Base-by-base conservation (phyloP, 2,329 filamentous ascomycete species). In the Podosphaera xanthii region DNA sequence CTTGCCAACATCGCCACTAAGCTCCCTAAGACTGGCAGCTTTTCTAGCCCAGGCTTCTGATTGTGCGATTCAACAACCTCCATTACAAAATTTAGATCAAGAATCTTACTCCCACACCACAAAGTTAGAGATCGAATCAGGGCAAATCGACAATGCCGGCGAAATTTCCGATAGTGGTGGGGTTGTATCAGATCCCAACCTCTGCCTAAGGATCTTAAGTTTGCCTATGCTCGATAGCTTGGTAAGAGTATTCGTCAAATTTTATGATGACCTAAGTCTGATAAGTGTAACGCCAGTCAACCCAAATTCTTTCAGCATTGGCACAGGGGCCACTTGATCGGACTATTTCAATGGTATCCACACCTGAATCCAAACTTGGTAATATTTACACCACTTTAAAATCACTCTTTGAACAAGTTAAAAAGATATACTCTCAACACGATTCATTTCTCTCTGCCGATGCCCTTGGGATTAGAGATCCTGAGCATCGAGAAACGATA, bases 381-480 rank as follows among this genome's bases (percentile, higher is more conserved):
- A 77, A 82, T 67, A 77, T 79, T n/a, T 83, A 82, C 68, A 73
- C 74, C 3, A 79, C 77, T 1, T 72, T 83, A 66, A 79, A 80
- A 64, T 78, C 76, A 3, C 71, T 82, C 6, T 83, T 83, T 63
- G 78, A 82, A 61, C 78, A 82, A 62, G 81, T 78, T 0, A 81
- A 82, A 62, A 76, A 79, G 61, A 75, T 82, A 2, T 82, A 82
- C 66, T 77, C 75, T 38, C 76, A 76, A 57, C 73, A 76, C 40
- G 60, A 61, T 14, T 56, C 64, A 4, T 83, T 83, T 58, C 71
- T 81, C 2, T 77, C 75, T 30, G 71, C 76, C 3, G 70, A 73
- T n/a, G 73, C 76, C 53, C 69, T 81, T 22, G 75, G 74, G 46
- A 71, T 80, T 52, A 71, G 72, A 5, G 75, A 77, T 31, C 67